Evolutionary conservation across 768 basidiomycete genomes (phyloP).

Genomic region (Tylopilus plumbeoviolaceoides): DNA sequence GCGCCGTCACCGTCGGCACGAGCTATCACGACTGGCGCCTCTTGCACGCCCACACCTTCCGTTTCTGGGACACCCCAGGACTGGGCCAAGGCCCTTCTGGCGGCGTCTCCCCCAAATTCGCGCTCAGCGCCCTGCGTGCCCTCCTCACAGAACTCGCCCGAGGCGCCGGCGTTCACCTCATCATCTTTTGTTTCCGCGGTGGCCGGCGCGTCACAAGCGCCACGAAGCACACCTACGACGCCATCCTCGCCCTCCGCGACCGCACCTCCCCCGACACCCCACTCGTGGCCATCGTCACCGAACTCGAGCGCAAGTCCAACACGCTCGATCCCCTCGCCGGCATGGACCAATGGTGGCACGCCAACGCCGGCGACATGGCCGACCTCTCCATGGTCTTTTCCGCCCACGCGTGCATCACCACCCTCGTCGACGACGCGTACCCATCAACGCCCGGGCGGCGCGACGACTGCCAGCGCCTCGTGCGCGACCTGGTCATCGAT

Average conservation of each 20-base stretch:
- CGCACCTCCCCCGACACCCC: slow-evolving; percentile 16
- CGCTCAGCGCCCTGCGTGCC: slow-evolving; percentile 17
- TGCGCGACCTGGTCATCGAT: slow-evolving; percentile 23
- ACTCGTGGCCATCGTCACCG: slow-evolving; percentile 17
- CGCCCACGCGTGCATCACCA: slow-evolving; percentile 23
- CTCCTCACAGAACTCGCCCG: slow-evolving; percentile 21
- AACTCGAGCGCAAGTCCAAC: slow-evolving; percentile 14
- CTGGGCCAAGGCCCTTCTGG: slow-evolving; percentile 14
- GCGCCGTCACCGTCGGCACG: slow-evolving; percentile 18
- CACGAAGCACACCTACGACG: slow-evolving; percentile 21
- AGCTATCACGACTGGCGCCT: slow-evolving; percentile 23
- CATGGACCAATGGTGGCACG: slow-evolving; percentile 24
- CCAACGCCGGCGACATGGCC: slow-evolving; percentile 10
- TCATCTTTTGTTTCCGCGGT: slow-evolving; percentile 19
- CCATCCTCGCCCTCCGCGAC: slow-evolving; percentile 16
- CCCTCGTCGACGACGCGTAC: slow-evolving; percentile 17
- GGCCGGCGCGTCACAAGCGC: slow-evolving; percentile 16
- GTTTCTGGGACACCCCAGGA: slow-evolving; percentile 26
- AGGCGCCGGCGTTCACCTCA: slow-evolving; percentile 16
- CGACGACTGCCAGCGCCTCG: slow-evolving; percentile 20
- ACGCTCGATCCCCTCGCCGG: slow-evolving; percentile 1
- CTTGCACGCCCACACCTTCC: slow-evolving; percentile 19
- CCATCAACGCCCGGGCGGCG: slow-evolving; percentile 17
- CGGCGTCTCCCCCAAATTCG: slow-evolving; percentile 5
- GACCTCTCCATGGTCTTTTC: slow-evolving; percentile 10